Evolutionary conservation across 2,329 filamentous ascomycete genomes (phyloP).

Genomic region (Chaetomiaceae sp.): DNA sequence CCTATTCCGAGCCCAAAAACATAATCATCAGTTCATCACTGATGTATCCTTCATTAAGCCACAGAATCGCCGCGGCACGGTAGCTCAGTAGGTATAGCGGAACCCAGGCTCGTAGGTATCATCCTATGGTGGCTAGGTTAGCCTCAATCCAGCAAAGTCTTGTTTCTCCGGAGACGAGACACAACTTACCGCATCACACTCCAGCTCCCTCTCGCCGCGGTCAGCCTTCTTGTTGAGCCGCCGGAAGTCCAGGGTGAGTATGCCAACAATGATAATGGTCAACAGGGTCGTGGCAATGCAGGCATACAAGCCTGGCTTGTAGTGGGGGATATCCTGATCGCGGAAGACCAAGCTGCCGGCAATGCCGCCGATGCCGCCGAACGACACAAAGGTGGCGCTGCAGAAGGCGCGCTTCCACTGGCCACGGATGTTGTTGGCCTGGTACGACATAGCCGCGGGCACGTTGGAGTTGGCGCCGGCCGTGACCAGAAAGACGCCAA

Average conservation of each 20-base stretch:
- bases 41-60: background rate
- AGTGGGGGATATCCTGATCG: constrained; percentile 47
- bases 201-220: constrained; percentile 49
- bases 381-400: constrained; percentile 69
- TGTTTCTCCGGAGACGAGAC: no score
- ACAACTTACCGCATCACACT: constrained; percentile 45
- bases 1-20: background rate
- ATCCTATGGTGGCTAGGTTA: constrained; percentile 27
- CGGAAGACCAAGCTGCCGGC: constrained; percentile 67
- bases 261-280: constrained; percentile 42
- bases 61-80: background rate
- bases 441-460: constrained; percentile 70
- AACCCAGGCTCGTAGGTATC: constrained; percentile 37
- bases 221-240: constrained; percentile 48
- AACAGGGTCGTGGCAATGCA: constrained; percentile 49
- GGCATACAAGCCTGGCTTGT: constrained; percentile 52
- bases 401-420: constrained; percentile 85
- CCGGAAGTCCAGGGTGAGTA: constrained; percentile 40
- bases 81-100: constrained; percentile 36
- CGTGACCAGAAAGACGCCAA: constrained; percentile 71
- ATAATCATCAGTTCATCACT: background rate
- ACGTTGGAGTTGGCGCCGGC: constrained; percentile 75
- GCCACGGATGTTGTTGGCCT: constrained; percentile 82
- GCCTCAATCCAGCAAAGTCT: background rate
- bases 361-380: constrained; percentile 76